phyloP scores from a whole-genome alignment of 1,284 basidiomycete genomes.

The Cutaneotrichosporon sp. region DNA sequence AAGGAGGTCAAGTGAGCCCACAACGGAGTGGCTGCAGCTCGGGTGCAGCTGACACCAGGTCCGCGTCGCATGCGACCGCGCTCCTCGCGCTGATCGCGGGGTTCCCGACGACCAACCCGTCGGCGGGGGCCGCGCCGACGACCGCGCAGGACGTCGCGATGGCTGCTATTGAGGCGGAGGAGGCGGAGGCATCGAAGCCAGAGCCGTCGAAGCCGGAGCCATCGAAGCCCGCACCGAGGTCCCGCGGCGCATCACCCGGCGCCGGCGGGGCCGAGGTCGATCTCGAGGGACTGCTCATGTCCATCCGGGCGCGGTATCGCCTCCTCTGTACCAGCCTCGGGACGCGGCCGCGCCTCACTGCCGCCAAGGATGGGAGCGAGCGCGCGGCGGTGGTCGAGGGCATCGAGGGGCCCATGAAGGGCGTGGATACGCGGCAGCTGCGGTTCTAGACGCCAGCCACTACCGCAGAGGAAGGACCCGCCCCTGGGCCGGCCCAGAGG shows the following conservation, averaged over 20 bases:
- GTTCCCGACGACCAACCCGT: slow-evolving; percentile 76
- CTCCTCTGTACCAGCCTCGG: slow-evolving; percentile 81
- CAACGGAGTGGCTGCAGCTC: too few relatives aligned
- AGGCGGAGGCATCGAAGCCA: background rate
- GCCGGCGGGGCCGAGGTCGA: slow-evolving; percentile 51
- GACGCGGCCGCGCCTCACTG: slow-evolving; percentile 60
- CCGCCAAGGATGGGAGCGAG: slow-evolving; percentile 21
- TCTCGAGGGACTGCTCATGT: slow-evolving; percentile 69
- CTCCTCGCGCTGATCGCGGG: slow-evolving; percentile 70
- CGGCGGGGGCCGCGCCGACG: slow-evolving; percentile 26
- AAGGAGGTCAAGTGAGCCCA: slow-evolving; percentile 42
- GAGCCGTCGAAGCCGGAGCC: too few relatives aligned
- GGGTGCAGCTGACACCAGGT: slow-evolving; percentile 25
- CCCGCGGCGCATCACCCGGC: slow-evolving; percentile 19
- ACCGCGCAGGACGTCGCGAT: slow-evolving; percentile 6
- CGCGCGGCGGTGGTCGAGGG: slow-evolving; percentile 33
- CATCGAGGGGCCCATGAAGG: slow-evolving; percentile 51
- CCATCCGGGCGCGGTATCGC: slow-evolving; percentile 86
- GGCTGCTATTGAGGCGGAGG: background rate
- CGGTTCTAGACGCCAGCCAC: slow-evolving; percentile 34
- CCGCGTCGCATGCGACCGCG: slow-evolving; percentile 64
- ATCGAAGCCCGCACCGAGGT: slow-evolving; percentile 3
- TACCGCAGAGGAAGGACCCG: too few relatives aligned
- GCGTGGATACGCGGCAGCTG: slow-evolving; percentile 49
- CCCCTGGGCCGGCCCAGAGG: too few relatives aligned